phyloP scores from a whole-genome alignment of 1,139 yeast species.

The Diutina pseudorugosa region DNA sequence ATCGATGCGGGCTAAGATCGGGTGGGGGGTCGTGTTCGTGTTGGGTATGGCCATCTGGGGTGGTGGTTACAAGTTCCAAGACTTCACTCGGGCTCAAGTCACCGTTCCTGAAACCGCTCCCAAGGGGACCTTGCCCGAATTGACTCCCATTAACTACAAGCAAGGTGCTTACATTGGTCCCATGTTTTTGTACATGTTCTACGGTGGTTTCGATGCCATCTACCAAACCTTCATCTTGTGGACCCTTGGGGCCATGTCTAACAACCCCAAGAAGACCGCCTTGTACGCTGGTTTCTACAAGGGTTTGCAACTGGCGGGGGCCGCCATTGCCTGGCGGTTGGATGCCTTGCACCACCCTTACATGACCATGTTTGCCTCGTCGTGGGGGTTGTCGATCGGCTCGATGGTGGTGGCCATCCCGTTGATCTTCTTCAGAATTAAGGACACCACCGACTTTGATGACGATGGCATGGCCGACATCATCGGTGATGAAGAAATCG shows the following conservation, averaged over 20 bases:
- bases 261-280: constrained; percentile 44
- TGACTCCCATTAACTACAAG: constrained; percentile 23
- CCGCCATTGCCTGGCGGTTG: constrained; percentile 50
- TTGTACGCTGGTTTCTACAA: constrained; percentile 52
- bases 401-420: constrained; percentile 27
- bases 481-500: constrained; percentile 17
- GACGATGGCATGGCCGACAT: constrained; percentile 22
- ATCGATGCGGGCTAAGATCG: constrained; percentile 33
- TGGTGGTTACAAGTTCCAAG: constrained; percentile 45
- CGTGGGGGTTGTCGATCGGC: constrained; percentile 46
- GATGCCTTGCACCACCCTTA: constrained; percentile 33
- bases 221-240: constrained; percentile 47
- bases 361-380: constrained; percentile 35
- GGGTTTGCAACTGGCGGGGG: constrained; percentile 53
- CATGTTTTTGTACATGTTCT: constrained; percentile 47
- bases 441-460: constrained; percentile 32
- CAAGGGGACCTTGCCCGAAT: background rate
- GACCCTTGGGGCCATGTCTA: constrained; percentile 46
- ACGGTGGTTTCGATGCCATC: constrained; percentile 46
- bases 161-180: constrained; percentile 36
- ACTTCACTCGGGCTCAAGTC: constrained; percentile 30
- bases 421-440: constrained; percentile 26
- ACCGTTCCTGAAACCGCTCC: background rate
- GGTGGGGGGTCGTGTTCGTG: constrained; percentile 30
- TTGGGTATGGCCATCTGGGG: constrained; percentile 45